Evolutionary conservation across 257 asterid species (phyloP), one percentile per base, ranked within the genome.

Genomic region (Solanum tarapatanum): DNA sequence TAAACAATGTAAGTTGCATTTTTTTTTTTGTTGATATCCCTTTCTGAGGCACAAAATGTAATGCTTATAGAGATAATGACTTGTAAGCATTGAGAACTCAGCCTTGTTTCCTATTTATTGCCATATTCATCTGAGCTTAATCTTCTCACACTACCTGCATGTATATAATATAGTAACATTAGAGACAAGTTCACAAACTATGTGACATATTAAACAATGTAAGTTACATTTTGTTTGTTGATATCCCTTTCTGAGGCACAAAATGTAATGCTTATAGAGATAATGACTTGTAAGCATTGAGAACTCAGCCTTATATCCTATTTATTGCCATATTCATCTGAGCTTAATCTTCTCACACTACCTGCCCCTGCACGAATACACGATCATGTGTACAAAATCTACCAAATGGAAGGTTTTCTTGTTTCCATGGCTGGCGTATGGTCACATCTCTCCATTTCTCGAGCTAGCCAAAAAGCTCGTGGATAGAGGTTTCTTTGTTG

Each of bases 341-440:
- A 21, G 48, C 23, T 10, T 41, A 41, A 41, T 41, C 45, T 41
- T 41, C 80, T 36, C 55, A 74, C 11, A 21, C 30, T 75, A 12
- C 4, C 6, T 28, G 11, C 37, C 11, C 11, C 37, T 28, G 14
- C 17, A 30, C 33, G 28, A 76, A 39, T 7, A 76, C 60, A n/a
- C 33, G 12, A 66, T 7, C 2, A 23, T 39, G 35, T 76, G 60
- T 24, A 13, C 35, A 7, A 2, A 39, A 13, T 23, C 45, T 23
- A 35, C 39, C 7, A 55, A 88, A n/a, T 68, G 28, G 48, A 92
- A 89, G 72, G 48, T 91, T 1, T 85, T 92, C 64, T 83, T 93
- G 92, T 88, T 93, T 23, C 94, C 95, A 90, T 94, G 93, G 94
- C 82, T 93, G 19, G 95, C 91, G 13, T 91, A 93, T 79, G 95